Base-by-base conservation (phyloP, 2,329 filamentous ascomycete genomes). In the Chaetomiaceae sp. region DNA sequence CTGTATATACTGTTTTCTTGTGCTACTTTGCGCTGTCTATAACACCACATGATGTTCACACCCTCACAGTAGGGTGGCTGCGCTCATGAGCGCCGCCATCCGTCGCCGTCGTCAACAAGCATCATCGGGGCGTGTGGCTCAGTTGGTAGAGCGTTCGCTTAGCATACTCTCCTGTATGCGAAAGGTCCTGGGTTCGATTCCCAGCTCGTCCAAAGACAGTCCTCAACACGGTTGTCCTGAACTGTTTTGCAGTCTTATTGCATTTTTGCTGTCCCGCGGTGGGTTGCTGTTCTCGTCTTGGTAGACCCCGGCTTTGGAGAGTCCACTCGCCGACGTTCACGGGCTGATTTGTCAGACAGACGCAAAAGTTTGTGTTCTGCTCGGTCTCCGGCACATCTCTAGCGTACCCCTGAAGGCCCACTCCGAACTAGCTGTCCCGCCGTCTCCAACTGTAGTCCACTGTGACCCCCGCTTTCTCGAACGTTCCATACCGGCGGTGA, bases 101-200 rank as follows among this genome's bases (percentile, higher is more conserved):
- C 12, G 15, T 3, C 11, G 3, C n/a, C 29, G 2, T n/a, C 3
- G 12, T n/a, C 39, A 42, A 38, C 26, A 27, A 24, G 9, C 47
- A 45, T 32, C 24, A 29, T 24, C 49, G 35, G 50, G 51, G 48
- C 51, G 48, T 53, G 51, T 53, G 45, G 51, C 51, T 53, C 51
- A 53, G 48, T 50, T 50, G 45, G 51, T 51, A 53, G 48, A 50
- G 51, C 51, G 51, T 50, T 50, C 50, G 48, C 51, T 51, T 50
- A 53, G 48, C 51, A 53, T 50, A 27, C 39, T 24, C 15, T 15
- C 7, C 8, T 40, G 44, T 42, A 43, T 53, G 51, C 51, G 51
- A 50, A 53, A 53, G 48, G 51, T 53, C 45, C 51, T 51, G 48
- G 48, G 48, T 48, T 51, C 48, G 48, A 50, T 50, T 51, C 48